Base-by-base conservation (phyloP, 106 monocot species). In the Acanthochlamys bracteata region DNA sequence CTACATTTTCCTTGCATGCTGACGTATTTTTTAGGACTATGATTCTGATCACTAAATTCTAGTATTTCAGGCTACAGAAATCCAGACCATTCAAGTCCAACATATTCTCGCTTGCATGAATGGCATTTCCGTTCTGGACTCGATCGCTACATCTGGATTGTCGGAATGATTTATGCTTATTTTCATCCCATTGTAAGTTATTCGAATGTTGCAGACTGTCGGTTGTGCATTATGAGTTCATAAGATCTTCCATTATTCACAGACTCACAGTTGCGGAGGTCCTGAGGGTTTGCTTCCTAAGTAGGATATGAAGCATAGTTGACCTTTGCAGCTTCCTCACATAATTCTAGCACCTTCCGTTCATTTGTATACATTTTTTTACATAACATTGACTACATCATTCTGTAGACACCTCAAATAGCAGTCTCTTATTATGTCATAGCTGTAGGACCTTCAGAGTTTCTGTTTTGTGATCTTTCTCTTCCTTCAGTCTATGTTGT, bases 161-260 rank as follows among this genome's bases (percentile, higher is more conserved):
- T 96, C 19, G 96, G 96, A 67, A 96, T 96, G 96, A 96, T 96
- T 46, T 96, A 91, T 83, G 96, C 96, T 22, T 96, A 88, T 72
- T 91, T 74, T 70, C 96, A 96, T 75, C 96, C 96, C 66, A 88
- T 78, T 75, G 96, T 96, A 83, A 83, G 71, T 76, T 19, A 56
- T 55, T 23, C 23, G 26, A 17, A 11, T 53, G 23, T 2, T 0
- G 25, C 11, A 14, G 14, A 21, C 19, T 15, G 7, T 12, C 17
- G 45, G 42, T 57, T 23, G 7, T 19, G 16, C 33, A 24, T 39
- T 9, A n/a, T n/a, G n/a, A n/a, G n/a, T n/a, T n/a, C n/a, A n/a
- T n/a, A n/a, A n/a, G n/a, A n/a, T n/a, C n/a, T n/a, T n/a, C n/a
- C n/a, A n/a, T n/a, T n/a, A n/a, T n/a, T n/a, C n/a, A n/a, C n/a